phyloP scores from a whole-genome alignment of 2,329 filamentous ascomycete genomes.

The Ceratocystis cacaofunesta region DNA sequence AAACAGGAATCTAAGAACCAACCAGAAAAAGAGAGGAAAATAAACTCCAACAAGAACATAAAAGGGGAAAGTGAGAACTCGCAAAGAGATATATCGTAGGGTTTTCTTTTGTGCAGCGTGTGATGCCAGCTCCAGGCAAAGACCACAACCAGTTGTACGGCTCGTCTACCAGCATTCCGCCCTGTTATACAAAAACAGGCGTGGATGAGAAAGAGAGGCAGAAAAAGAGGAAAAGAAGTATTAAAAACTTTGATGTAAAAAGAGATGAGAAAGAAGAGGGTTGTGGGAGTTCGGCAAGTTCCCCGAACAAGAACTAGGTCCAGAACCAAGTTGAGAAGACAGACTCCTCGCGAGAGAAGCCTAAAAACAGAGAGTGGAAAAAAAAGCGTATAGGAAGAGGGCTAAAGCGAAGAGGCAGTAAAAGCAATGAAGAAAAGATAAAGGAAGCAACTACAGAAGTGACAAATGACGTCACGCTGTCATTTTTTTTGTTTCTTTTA shows the following conservation, averaged over 20 bases:
- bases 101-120: not conserved
- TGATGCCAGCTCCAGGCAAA: constrained; percentile 2
- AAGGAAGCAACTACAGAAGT: not conserved
- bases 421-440: not conserved
- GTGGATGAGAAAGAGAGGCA: not conserved
- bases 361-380: not conserved
- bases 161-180: not conserved
- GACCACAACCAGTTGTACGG: not conserved
- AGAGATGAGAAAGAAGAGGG: constrained; percentile 3
- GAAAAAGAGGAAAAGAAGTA: not conserved
- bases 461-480: constrained; percentile 5
- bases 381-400: constrained; percentile 1
- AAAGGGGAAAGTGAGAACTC: constrained; percentile 7
- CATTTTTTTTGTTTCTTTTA: constrained; percentile 9
- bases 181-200: not conserved
- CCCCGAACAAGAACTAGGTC: not conserved
- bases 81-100: constrained; percentile 5
- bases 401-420: not conserved
- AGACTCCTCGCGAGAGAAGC: constrained; percentile 4
- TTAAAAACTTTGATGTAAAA: constrained; percentile 9
- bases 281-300: no score
- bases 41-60: not conserved
- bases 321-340: not conserved
- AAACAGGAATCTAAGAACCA: constrained; percentile 5
- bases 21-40: not conserved